These are phyloP conservation scores for Neurospora africana DNA, from an alignment of 495 filamentous ascomycete genomes.

Conservation along the genomic window DNA sequence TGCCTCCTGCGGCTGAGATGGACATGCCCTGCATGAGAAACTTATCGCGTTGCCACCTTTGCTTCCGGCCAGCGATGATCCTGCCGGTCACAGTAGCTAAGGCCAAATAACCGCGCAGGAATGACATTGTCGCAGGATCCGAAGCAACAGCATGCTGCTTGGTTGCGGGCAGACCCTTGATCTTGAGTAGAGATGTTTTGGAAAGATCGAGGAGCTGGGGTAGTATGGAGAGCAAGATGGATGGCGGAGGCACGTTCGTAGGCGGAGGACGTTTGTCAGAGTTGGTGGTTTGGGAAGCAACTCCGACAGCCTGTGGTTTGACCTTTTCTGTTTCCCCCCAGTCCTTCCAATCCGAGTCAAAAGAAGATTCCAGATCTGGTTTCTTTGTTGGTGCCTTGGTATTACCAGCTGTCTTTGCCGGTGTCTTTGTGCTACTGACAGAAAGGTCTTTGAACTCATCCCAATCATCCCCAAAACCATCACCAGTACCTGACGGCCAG, in stretches of 20 bases:
- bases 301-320: constrained; percentile 1
- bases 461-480: constrained; percentile 44
- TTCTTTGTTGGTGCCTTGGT: constrained; percentile 2
- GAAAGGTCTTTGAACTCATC: constrained; percentile 45
- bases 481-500: constrained; percentile 29
- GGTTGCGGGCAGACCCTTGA: constrained; percentile 40
- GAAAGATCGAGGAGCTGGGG: constrained; percentile 52
- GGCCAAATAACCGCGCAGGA: constrained; percentile 42
- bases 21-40: constrained; percentile 80
- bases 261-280: constrained; percentile 43
- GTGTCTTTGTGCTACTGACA: constrained; percentile 8
- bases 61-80: constrained; percentile 73
- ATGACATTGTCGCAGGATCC: constrained; percentile 42
- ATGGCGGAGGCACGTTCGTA: constrained; percentile 82
- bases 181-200: constrained; percentile 41
- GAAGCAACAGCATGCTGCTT: constrained; percentile 47
- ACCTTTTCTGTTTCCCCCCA: constrained; percentile 15
- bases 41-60: constrained; percentile 83
- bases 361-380: background rate
- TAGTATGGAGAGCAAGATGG: constrained; percentile 67
- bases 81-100: constrained; percentile 60
- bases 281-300: background rate
- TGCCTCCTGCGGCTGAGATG: constrained; percentile 56
- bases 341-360: constrained; percentile 34
- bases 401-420: constrained; percentile 8